phyloP scores from a whole-genome alignment of 768 basidiomycete species.

The Mycena floridula region DNA sequence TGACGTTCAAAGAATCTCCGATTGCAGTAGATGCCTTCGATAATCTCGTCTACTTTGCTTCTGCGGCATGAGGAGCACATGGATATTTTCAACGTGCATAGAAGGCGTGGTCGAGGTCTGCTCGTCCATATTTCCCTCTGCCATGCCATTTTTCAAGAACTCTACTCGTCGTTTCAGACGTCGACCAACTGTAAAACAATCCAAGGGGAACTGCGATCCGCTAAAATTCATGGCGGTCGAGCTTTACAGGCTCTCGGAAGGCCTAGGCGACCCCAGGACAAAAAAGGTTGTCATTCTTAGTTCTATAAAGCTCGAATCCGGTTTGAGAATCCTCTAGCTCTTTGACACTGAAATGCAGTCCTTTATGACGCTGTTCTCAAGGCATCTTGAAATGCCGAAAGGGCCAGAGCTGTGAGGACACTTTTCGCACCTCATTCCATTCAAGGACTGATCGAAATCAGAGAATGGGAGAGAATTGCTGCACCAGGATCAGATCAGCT shows the following conservation, averaged over 20 bases:
- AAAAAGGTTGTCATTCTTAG: constrained; percentile 54
- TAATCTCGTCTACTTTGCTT: background rate
- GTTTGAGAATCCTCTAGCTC: constrained; percentile 16
- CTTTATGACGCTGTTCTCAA: constrained; percentile 79
- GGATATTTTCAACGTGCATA: no score
- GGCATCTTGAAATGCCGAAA: constrained; percentile 72
- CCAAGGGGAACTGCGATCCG: constrained; percentile 38
- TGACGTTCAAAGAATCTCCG: no score
- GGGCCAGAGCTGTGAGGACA: no score
- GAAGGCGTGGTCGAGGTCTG: no score
- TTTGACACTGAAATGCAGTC: constrained; percentile 82
- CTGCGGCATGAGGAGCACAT: no score
- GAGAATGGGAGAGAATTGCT: constrained; percentile 43
- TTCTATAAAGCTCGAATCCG: constrained; percentile 16
- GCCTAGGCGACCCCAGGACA: constrained; percentile 46
- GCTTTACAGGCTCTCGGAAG: constrained; percentile 58
- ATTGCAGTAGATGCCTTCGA: background rate
- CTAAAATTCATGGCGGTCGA: constrained; percentile 63
- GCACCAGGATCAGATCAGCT: constrained; percentile 62
- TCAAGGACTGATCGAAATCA: no score
- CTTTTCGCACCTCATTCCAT: no score
- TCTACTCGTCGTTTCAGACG: constrained; percentile 29
- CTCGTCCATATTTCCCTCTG: constrained; percentile 6
- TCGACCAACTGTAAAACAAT: constrained; percentile 30
- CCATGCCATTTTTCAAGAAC: constrained; percentile 33